A percentile compares a stretch with the other conserved stretches of the same genome.
phyloP scores from a whole-genome alignment of 768 basidiomycete species.

The Dendrothele bispora region DNA sequence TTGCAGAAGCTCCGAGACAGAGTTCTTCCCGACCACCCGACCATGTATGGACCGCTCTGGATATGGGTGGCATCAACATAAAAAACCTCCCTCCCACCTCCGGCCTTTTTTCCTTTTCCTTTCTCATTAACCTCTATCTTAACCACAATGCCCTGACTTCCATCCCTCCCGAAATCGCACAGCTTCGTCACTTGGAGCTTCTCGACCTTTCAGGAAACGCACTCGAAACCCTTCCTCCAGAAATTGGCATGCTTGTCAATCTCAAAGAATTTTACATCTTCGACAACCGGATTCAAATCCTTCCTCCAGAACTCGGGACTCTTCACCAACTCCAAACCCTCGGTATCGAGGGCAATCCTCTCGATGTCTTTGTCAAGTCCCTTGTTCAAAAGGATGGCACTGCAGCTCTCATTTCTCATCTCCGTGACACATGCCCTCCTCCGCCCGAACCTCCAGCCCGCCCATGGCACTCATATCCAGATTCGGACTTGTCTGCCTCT shows the following conservation, averaged over 20 bases:
- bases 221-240: slow-evolving; percentile 74
- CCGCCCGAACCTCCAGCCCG: slow-evolving; percentile 81
- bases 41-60: slow-evolving; percentile 86
- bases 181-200: slow-evolving; percentile 80
- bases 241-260: slow-evolving; percentile 87
- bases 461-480: slow-evolving; percentile 62
- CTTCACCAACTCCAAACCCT: slow-evolving; percentile 90
- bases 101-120: slow-evolving; percentile 83
- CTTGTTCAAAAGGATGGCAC: slow-evolving; percentile 97
- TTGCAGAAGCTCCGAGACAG: slow-evolving; percentile 65
- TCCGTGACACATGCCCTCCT: slow-evolving; percentile 92
- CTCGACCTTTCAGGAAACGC: slow-evolving; percentile 92
- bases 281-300: slow-evolving; percentile 86
- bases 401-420: slow-evolving; percentile 76
- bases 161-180: slow-evolving; percentile 81
- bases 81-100: slow-evolving; percentile 83
- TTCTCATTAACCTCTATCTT: slow-evolving; percentile 92
- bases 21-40: slow-evolving; percentile 64
- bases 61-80: slow-evolving; percentile 94
- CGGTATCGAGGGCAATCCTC: slow-evolving; percentile 96
- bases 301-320: slow-evolving; percentile 87
- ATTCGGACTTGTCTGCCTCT: slow-evolving; percentile 54
- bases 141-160: slow-evolving; percentile 87
- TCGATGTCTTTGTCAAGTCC: slow-evolving; percentile 72
- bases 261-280: slow-evolving; percentile 93